Conservation (phyloP, 495 filamentous ascomycete species). For the Aspergillus bertholletiae region DNA sequence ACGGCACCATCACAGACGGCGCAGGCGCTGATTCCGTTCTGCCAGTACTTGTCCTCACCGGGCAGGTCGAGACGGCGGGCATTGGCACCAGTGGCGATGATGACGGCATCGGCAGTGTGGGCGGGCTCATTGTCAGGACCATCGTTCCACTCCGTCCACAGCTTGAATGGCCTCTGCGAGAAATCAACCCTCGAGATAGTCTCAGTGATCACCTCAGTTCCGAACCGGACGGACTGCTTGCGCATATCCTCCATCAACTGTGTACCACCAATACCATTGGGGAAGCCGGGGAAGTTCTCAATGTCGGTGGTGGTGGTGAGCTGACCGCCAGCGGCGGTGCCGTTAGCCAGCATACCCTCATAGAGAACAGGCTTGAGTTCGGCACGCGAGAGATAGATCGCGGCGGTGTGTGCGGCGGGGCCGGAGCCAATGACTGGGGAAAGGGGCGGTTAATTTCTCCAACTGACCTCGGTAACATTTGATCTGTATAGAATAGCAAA, state of each 20-base stretch:
- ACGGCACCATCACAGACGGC: slow-evolving; percentile 97
- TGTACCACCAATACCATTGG: slow-evolving; percentile 75
- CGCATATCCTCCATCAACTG: slow-evolving; percentile 96
- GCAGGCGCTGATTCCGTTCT: slow-evolving; percentile 92
- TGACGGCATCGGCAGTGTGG: slow-evolving; percentile 83
- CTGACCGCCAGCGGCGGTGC: slow-evolving; percentile 93
- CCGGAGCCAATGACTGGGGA: slow-evolving; percentile 76
- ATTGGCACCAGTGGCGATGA: slow-evolving; percentile 94
- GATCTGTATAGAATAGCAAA: slow-evolving; percentile 2
- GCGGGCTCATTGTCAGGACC: slow-evolving; percentile 55
- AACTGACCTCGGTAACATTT: not conserved
- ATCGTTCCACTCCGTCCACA: slow-evolving; percentile 84
- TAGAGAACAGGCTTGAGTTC: slow-evolving; percentile 88
- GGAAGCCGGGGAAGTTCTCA: slow-evolving; percentile 97
- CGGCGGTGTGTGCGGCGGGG: slow-evolving; percentile 95
- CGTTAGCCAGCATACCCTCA: slow-evolving; percentile 96
- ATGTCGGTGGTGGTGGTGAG: slow-evolving; percentile 97
- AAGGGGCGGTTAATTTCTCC: slow-evolving; percentile 13
- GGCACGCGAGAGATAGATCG: slow-evolving; percentile 90
- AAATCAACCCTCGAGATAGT: slow-evolving; percentile 89
- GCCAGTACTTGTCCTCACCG: slow-evolving; percentile 96
- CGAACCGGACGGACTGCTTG: slow-evolving; percentile 84
- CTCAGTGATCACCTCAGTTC: slow-evolving; percentile 86
- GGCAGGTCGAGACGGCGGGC: slow-evolving; percentile 75
- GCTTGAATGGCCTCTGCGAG: slow-evolving; percentile 81